Base-by-base conservation (phyloP, 2,329 filamentous ascomycete species). In the Penicillium sp. region DNA sequence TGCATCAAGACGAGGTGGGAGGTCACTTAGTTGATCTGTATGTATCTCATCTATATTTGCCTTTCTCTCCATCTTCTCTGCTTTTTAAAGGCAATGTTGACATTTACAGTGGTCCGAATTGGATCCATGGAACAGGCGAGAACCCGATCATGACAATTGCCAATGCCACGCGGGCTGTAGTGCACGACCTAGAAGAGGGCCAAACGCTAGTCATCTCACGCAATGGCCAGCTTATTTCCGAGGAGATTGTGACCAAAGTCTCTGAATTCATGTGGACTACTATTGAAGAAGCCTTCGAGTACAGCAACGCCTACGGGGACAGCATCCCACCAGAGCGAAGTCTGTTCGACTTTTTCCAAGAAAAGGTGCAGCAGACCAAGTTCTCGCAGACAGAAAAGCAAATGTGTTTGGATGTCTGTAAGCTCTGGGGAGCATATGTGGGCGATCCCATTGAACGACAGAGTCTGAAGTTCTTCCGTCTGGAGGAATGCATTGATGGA, bases 401-500 rank as follows among this genome's bases (percentile, higher is more conserved):
- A 23, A 70, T 72, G 0, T 71, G 80, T 27, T 60, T 82, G 5
- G 70, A 79, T 34, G 72, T 80, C 57, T 75, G 76, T 14, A 75
- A 77, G 47, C 75, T 82, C 65, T 85, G 81, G 80, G 81, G 81
- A 29, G 75, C 77, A 0, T 85, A 84, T 61, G 77, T 85, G 7
- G 82, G 82, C 6, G 79, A 78, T 49, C 72, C 77, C 0, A 70
- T 82, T 24, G 74, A 79, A 54, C 73, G 66, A 36, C 81, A 85
- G 60, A 83, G 79, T 57, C 62, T 85, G 50, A 80, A 76, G 56
- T 85, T 80, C 62, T 83, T 84, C 58, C 82, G 78, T 70, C 67
- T 85, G 23, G 82, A 85, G 58, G 80, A 84, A 59, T 83, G 79
- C 47, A 78, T 84, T 40, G 81, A 84, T 56, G 81, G 81, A 14